phyloP scores from a whole-genome alignment of 2,329 filamentous ascomycete genomes.

The Sporothrix brasiliensis region DNA sequence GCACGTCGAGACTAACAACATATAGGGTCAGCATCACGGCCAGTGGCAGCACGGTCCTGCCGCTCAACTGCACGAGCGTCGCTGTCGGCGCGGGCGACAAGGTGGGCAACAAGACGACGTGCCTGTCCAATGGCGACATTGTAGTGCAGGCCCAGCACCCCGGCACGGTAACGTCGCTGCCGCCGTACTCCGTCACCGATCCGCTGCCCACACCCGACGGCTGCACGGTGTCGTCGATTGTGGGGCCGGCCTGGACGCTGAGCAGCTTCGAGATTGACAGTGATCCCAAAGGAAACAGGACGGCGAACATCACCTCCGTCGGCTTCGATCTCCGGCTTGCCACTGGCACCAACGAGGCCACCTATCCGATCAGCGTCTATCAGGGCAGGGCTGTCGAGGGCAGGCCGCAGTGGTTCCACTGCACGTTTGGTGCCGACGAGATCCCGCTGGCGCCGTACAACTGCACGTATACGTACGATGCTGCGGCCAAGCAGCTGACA shows the following conservation, averaged over 20 bases:
- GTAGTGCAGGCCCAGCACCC: constrained; percentile 26
- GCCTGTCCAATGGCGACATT: constrained; percentile 30
- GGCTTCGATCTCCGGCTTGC: constrained; percentile 37
- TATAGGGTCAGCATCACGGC: constrained; percentile 36
- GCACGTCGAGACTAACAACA: neutral
- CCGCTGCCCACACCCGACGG: constrained; percentile 36
- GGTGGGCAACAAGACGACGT: constrained; percentile 31
- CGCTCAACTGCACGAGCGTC: constrained; percentile 35
- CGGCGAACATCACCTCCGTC: constrained; percentile 22
- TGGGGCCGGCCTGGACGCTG: constrained; percentile 37
- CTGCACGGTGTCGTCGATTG: constrained; percentile 38
- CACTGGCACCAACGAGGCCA: constrained; percentile 34
- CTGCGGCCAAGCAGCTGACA: constrained; percentile 30
- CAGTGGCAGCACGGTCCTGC: constrained; percentile 33
- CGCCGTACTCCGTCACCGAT: constrained; percentile 38
- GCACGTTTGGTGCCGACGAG: constrained; percentile 34
- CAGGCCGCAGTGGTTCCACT: constrained; percentile 35
- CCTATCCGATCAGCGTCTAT: constrained; percentile 36
- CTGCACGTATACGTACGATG: constrained; percentile 35
- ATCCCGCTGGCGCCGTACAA: constrained; percentile 36
- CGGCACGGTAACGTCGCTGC: constrained; percentile 29
- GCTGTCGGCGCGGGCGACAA: neutral
- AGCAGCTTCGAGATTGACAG: constrained; percentile 34
- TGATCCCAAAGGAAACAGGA: neutral
- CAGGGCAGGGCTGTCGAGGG: constrained; percentile 26